Percentiles rank a stretch among this genome's conserved stretches.
phyloP scores from a whole-genome alignment of 371 early-diverging fungal species.

The Apophysomyces elegans region DNA sequence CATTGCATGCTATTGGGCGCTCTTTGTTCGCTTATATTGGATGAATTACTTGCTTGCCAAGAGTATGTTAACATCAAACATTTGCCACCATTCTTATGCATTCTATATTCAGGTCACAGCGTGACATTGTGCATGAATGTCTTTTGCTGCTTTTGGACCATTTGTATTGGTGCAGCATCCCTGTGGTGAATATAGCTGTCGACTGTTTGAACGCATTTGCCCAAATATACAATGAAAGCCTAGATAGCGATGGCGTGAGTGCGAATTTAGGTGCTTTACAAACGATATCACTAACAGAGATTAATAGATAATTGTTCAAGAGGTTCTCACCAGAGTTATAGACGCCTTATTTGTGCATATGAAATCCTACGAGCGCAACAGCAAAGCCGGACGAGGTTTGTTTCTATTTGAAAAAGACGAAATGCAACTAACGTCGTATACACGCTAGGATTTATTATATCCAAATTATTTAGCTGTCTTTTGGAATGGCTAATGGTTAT shows the following conservation, averaged over 20 bases:
- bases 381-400: constrained; percentile 46
- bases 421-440: not conserved
- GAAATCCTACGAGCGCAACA: constrained; percentile 52
- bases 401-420: not conserved
- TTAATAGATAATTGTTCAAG: constrained; percentile 57
- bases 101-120: constrained; percentile 35
- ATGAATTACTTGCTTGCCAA: constrained; percentile 52
- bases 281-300: constrained; percentile 10
- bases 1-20: constrained; percentile 65
- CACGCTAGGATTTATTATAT: constrained; percentile 54
- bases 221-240: constrained; percentile 56
- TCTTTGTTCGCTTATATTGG: constrained; percentile 52
- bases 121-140: constrained; percentile 60
- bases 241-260: constrained; percentile 65
- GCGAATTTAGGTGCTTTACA: not conserved
- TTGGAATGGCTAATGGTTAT: constrained; percentile 80
- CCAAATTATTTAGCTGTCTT: constrained; percentile 71
- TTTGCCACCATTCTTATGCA: not conserved
- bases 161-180: constrained; percentile 64
- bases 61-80: constrained; percentile 26
- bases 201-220: constrained; percentile 74
- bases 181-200: constrained; percentile 66
- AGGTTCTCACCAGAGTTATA: constrained; percentile 67
- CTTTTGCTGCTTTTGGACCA: constrained; percentile 68
- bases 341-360: constrained; percentile 75